Evolutionary conservation across 2,329 filamentous ascomycete species (phyloP).

Genomic region (Ophioceras dolichostomum): DNA sequence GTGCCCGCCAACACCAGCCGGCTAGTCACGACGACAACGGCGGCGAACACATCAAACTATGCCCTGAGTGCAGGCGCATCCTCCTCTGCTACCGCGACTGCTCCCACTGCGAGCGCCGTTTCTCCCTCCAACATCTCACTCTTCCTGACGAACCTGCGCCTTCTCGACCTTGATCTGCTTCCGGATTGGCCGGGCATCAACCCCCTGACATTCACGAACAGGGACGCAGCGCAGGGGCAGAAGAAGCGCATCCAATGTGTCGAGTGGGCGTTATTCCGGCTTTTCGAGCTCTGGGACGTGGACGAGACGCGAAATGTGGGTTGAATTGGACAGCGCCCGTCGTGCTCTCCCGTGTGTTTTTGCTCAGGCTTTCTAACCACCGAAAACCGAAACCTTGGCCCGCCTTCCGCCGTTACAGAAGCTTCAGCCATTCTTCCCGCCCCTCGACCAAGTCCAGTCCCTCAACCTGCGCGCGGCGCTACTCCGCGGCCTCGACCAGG

Average conservation of each 20-base stretch:
- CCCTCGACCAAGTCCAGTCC: constrained; percentile 80
- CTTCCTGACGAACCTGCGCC: constrained; percentile 72
- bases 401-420: constrained; percentile 45
- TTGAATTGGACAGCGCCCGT: neutral
- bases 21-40: constrained; percentile 3
- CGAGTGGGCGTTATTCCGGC: constrained; percentile 83
- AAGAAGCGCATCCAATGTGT: constrained; percentile 72
- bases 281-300: constrained; percentile 76
- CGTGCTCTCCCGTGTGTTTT: neutral
- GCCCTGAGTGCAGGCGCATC: too few relatives aligned
- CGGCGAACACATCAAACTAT: too few relatives aligned
- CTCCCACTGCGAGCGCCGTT: neutral
- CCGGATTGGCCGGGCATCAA: constrained; percentile 74
- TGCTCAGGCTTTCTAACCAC: constrained; percentile 10
- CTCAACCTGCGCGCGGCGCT: constrained; percentile 79
- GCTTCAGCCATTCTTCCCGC: constrained; percentile 81
- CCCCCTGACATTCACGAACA: constrained; percentile 54
- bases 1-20: constrained; percentile 9
- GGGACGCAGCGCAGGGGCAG: constrained; percentile 57
- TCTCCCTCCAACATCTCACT: constrained; percentile 39
- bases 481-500: constrained; percentile 66
- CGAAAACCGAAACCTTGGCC: neutral
- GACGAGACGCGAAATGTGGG: constrained; percentile 58
- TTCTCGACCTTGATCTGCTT: constrained; percentile 66
- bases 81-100: constrained; percentile 1